These are phyloP conservation scores for Colletotrichum lentis DNA, from an alignment of 2,329 filamentous ascomycete species.

Conservation along the genomic window DNA sequence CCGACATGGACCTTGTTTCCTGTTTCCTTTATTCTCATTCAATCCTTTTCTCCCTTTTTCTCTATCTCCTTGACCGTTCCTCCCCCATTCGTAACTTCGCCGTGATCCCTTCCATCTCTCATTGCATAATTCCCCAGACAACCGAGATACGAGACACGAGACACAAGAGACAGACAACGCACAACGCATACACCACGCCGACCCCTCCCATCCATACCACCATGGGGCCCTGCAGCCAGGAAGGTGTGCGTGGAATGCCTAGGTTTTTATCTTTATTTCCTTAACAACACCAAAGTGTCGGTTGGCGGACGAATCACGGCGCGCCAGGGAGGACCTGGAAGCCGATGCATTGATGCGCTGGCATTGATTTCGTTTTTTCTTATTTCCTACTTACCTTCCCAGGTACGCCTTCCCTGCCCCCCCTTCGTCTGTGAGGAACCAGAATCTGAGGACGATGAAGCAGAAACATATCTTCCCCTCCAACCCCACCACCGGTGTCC, in stretches of 20 bases:
- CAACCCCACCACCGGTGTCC: background rate
- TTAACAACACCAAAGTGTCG: slow-evolving; percentile 15
- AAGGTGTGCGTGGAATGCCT: background rate
- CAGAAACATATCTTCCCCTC: slow-evolving; percentile 13
- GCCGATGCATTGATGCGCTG: slow-evolving; percentile 39
- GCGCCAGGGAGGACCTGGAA: slow-evolving; percentile 8
- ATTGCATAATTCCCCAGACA: background rate
- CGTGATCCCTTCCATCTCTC: background rate
- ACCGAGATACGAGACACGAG: background rate
- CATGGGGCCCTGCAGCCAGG: slow-evolving; percentile 16
- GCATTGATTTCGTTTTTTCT: slow-evolving; percentile 33
- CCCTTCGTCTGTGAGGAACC: slow-evolving; percentile 40
- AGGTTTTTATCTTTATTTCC: no score
- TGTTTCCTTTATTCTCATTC: background rate
- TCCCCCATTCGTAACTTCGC: no score
- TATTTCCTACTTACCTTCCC: background rate
- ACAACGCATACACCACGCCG: background rate
- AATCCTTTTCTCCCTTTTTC: background rate
- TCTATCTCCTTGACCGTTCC: no score
- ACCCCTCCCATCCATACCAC: background rate
- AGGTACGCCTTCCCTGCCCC: background rate
- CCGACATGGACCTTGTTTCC: no score
- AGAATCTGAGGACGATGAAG: slow-evolving; percentile 2
- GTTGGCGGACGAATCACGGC: slow-evolving; percentile 31
- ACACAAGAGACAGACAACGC: slow-evolving; percentile 15